Conservation (phyloP, 306 rosid species). For the Sechiopsis laciniata region DNA sequence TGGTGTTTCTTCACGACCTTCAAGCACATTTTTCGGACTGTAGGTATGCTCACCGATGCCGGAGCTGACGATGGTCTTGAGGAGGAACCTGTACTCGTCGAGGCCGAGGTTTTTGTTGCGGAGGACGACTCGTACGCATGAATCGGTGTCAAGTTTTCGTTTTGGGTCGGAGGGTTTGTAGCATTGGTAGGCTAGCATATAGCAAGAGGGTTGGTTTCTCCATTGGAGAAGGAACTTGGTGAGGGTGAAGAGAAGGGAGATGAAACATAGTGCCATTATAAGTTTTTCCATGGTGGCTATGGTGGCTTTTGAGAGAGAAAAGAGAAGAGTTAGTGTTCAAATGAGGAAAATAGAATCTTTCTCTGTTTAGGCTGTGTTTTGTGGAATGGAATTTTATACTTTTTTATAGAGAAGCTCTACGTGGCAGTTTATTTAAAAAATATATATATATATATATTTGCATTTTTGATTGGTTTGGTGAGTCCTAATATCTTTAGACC, state of each 20-base stretch:
- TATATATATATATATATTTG: too few species aligned
- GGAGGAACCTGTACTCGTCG: conserved; percentile 53
- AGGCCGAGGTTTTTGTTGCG: conserved; percentile 53
- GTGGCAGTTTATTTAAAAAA: too few species aligned
- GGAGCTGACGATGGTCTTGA: conserved; percentile 61
- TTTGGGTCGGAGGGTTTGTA: conserved; percentile 43
- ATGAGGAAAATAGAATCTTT: too few species aligned
- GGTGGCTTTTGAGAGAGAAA: not conserved
- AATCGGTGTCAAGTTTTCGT: conserved; percentile 40
- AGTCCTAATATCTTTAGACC: too few species aligned
- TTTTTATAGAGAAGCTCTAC: too few species aligned
- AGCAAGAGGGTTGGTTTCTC: conserved; percentile 49
- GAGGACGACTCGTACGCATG: conserved; percentile 34
- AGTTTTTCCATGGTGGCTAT: conserved; percentile 54
- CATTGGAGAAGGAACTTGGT: conserved; percentile 32
- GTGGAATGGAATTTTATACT: too few species aligned
- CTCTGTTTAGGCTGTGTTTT: too few species aligned
- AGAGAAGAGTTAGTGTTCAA: too few species aligned
- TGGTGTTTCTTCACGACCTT: conserved; percentile 42
- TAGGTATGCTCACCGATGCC: conserved; percentile 75
- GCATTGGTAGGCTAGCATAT: conserved; percentile 69
- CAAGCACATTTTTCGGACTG: conserved; percentile 51
- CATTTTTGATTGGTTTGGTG: too few species aligned
- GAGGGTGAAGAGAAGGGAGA: conserved; percentile 28
- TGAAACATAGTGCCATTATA: conserved; percentile 20